A percentile compares a stretch with the other conserved stretches of the same genome.
Conservation (phyloP, 1,139 yeast species). For the Nakaseomyces delphensis region DNA sequence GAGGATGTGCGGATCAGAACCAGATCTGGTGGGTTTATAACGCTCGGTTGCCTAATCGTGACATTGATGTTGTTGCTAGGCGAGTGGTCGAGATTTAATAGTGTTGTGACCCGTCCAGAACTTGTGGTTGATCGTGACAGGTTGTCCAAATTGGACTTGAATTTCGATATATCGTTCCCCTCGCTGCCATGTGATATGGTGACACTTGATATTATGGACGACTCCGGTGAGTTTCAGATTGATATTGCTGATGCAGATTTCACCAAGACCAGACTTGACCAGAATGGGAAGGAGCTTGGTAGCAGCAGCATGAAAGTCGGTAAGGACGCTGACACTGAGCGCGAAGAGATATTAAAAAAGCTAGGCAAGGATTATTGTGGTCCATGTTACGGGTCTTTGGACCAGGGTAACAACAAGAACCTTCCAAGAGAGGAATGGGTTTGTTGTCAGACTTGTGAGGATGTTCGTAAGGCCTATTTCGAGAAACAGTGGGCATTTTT, state of each 20-base stretch:
- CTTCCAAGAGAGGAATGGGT: slow-evolving; percentile 31
- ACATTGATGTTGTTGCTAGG: slow-evolving; percentile 56
- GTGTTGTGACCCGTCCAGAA: slow-evolving; percentile 64
- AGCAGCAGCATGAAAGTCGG: slow-evolving; percentile 33
- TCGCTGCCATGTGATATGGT: slow-evolving; percentile 69
- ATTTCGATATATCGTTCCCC: slow-evolving; percentile 75
- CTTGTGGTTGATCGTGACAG: slow-evolving; percentile 83
- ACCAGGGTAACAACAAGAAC: slow-evolving; percentile 47
- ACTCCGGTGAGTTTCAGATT: slow-evolving; percentile 73
- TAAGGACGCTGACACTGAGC: slow-evolving; percentile 21
- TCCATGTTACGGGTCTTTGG: slow-evolving; percentile 78
- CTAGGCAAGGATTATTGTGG: slow-evolving; percentile 53
- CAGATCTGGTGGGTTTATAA: slow-evolving; percentile 81
- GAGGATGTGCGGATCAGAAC: slow-evolving; percentile 90
- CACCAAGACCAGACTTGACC: slow-evolving; percentile 53
- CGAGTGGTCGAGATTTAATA: slow-evolving; percentile 70
- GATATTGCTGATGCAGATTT: slow-evolving; percentile 68
- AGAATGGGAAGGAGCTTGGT: slow-evolving; percentile 20
- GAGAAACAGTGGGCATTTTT: slow-evolving; percentile 76
- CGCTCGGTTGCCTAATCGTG: slow-evolving; percentile 57
- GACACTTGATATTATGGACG: slow-evolving; percentile 66
- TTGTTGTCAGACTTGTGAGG: slow-evolving; percentile 83
- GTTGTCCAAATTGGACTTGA: slow-evolving; percentile 65
- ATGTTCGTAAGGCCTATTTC: slow-evolving; percentile 73
- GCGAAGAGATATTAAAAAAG: slow-evolving; percentile 18